These are phyloP conservation scores for Monosporascus sp. DNA, from an alignment of 2,329 filamentous ascomycete genomes.

Conservation along the genomic window DNA sequence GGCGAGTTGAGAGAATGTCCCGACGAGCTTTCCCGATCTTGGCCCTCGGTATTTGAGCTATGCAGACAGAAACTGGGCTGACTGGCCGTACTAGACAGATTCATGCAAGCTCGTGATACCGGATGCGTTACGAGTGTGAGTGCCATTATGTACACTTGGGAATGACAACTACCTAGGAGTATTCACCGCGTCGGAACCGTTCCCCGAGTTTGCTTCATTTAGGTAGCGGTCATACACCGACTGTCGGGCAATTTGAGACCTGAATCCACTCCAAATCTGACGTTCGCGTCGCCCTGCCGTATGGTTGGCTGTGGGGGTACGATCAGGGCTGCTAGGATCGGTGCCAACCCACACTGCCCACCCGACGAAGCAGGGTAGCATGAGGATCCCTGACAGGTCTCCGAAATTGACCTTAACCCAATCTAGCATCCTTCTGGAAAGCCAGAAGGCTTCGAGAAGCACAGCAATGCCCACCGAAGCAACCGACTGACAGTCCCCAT, in stretches of 20 bases:
- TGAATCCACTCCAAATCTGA: constrained; percentile 3
- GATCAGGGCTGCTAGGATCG: constrained; percentile 9
- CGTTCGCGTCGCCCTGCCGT: constrained; percentile 9
- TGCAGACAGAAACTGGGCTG: no score
- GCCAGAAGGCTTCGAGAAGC: constrained; percentile 20
- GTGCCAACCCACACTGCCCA: constrained; percentile 8
- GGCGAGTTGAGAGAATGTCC: no score
- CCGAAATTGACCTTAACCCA: constrained; percentile 14
- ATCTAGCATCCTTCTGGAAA: constrained; percentile 17
- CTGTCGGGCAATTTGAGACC: background rate
- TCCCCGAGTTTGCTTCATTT: background rate
- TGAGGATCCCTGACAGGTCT: constrained; percentile 14
- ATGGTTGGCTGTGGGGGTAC: constrained; percentile 15
- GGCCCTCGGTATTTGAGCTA: no score
- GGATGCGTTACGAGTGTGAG: background rate
- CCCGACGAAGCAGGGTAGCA: constrained; percentile 2
- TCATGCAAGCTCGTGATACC: no score
- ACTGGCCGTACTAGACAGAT: no score
- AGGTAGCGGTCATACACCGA: constrained; percentile 2
- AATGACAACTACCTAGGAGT: background rate
- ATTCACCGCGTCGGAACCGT: background rate
- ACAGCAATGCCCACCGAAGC: constrained; percentile 2
- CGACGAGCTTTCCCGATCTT: no score
- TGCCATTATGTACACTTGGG: background rate
- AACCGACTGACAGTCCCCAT: background rate